Evolutionary conservation across 768 basidiomycete genomes (phyloP).

Genomic region (Auricularia sp.): DNA sequence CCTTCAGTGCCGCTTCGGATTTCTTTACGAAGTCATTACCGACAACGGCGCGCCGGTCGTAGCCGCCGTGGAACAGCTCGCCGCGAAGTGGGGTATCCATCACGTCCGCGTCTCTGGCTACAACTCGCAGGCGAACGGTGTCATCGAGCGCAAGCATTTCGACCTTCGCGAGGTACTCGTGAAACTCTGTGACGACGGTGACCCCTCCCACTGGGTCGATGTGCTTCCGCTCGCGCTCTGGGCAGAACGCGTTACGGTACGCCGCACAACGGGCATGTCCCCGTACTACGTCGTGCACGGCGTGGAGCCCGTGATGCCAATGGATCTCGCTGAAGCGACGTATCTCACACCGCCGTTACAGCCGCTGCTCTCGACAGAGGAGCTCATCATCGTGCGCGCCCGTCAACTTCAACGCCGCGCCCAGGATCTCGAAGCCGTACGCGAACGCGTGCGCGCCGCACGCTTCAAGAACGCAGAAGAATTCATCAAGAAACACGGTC

Average conservation of each 20-base stretch:
- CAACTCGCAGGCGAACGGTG: constrained; percentile 9
- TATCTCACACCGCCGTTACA: constrained; percentile 20
- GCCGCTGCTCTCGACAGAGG: constrained; percentile 8
- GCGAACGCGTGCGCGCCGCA: constrained; percentile 10
- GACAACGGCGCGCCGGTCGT: constrained; percentile 8
- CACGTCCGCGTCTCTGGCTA: constrained; percentile 7
- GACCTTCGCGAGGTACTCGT: constrained; percentile 4
- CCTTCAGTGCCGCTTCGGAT: constrained; percentile 7
- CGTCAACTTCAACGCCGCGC: constrained; percentile 18
- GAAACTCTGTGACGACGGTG: constrained; percentile 5
- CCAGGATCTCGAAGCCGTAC: constrained; percentile 14
- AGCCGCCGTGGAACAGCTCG: constrained; percentile 1
- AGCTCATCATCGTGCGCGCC: constrained; percentile 17
- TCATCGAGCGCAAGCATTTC: constrained; percentile 6
- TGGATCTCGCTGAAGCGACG: constrained; percentile 23
- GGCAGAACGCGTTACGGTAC: constrained; percentile 17
- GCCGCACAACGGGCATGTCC: constrained; percentile 15
- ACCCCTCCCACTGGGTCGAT: neutral
- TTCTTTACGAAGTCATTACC: constrained; percentile 4
- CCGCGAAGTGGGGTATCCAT: neutral
- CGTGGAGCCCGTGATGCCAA: constrained; percentile 21
- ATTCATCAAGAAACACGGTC: constrained; percentile 16
- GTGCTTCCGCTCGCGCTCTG: constrained; percentile 15
- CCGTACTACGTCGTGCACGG: constrained; percentile 21
- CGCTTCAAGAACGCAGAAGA: constrained; percentile 16